These are phyloP conservation scores for Boletus rubescentipes DNA, from an alignment of 768 basidiomycete genomes.

Conservation along the genomic window DNA sequence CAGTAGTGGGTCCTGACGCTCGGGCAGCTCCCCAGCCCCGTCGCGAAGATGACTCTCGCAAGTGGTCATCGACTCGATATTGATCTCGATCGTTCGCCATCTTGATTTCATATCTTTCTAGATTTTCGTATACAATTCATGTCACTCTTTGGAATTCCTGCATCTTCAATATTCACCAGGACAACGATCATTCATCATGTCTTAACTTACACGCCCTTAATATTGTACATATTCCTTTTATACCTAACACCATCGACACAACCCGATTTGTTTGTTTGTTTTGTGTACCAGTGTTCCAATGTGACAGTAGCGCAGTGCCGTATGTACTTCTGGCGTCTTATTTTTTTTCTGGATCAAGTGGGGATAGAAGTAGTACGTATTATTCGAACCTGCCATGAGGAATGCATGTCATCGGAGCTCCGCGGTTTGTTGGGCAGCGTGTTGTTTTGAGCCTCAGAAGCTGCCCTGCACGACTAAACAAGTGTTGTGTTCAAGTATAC, in stretches of 20 bases:
- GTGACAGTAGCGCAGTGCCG: conserved; percentile 24
- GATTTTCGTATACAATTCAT: conserved; percentile 35
- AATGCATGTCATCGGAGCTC: conserved; percentile 24
- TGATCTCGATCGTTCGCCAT: conserved; percentile 39
- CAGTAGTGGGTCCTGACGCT: conserved; percentile 31
- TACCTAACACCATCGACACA: conserved; percentile 33
- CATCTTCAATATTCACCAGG: conserved; percentile 34
- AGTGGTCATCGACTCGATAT: conserved; percentile 48
- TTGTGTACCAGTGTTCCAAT: conserved; percentile 27
- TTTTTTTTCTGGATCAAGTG: conserved; percentile 14
- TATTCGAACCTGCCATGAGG: background rate
- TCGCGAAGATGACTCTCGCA: conserved; percentile 48
- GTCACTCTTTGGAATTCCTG: conserved; percentile 34
- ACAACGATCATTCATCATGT: conserved; percentile 37
- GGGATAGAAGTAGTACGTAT: conserved; percentile 25
- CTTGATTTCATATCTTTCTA: conserved; percentile 36
- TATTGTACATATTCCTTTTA: conserved; percentile 35
- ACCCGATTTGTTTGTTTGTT: conserved; percentile 20
- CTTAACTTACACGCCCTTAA: conserved; percentile 39
- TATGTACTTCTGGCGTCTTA: conserved; percentile 28
- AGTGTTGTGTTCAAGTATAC: conserved; percentile 2
- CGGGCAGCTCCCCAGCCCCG: conserved; percentile 36
- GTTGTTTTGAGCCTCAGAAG: conserved; percentile 7
- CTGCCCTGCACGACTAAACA: conserved; percentile 4
- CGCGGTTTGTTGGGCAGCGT: conserved; percentile 25